Base-by-base conservation (phyloP, 2,329 filamentous ascomycete species). In the Dendrostoma leiphaemia region DNA sequence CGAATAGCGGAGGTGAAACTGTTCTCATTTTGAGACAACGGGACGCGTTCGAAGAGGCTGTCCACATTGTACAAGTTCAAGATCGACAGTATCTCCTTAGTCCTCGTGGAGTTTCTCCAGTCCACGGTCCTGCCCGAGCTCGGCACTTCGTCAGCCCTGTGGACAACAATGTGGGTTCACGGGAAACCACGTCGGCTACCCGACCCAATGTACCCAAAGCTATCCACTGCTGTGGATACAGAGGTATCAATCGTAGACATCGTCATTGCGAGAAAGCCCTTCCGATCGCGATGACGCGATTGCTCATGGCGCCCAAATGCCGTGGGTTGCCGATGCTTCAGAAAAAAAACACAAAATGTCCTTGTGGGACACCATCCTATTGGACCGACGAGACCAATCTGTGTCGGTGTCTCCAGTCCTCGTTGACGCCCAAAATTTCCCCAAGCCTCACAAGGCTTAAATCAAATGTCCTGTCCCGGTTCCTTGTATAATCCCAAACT, bases 401-500 rank as follows among this genome's bases (percentile, higher is more conserved):
- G 37, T 40, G 48, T 51, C 37, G n/a, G 12, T 15, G 31, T 21
- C 12, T 19, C 19, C 9, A 19, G 9, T 23, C 26, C 19, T 34
- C n/a, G 47, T 49, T 32, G 48, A 29, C 35, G 35, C 48, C 48
- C 48, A 32, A 46, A 32, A 5, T 5, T 2, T 29, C n/a, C 26
- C 17, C 17, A 6, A 17, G 19, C 13, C 21, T 32, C 21, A 26
- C 4, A 12, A 15, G 9, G 44, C 24, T 40, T 51, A 53, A 35
- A 47, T 45, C 53, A 58, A 44, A 54, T 29, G 48, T 51, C 59
- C 58, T 53, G 35, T 47, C 59, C 54, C 53, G 45, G 17, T 35
- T 43, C 29, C 55, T 28, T 41, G 37, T 44, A 40, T 53, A 47
- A 28, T 48, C 57, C 58, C 50, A 58, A 59, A 60, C 59, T 65